phyloP scores from a whole-genome alignment of 768 basidiomycete genomes.

The Gymnopilus dilepis region DNA sequence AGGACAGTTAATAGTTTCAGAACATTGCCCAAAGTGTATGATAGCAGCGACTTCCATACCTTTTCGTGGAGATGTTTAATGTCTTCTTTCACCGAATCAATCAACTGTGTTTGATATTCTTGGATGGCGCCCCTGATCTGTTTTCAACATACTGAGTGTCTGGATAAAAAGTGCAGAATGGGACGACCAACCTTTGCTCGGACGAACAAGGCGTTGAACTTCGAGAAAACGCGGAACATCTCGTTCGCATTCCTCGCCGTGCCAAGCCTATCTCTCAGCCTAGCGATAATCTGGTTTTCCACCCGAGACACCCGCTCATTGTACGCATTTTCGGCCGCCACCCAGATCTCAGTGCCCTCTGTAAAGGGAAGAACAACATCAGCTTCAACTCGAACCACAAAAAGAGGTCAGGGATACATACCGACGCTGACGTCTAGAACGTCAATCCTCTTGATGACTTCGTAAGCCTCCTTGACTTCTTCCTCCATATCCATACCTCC shows the following conservation, averaged over 20 bases:
- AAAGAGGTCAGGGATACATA: conserved; percentile 40
- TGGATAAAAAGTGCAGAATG: not conserved
- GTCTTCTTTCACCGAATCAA: conserved; percentile 98
- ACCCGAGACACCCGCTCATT: conserved; percentile 97
- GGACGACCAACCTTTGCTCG: conserved; percentile 78
- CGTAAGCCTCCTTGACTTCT: conserved; percentile 95
- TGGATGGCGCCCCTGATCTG: conserved; percentile 98
- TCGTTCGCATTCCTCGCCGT: conserved; percentile 98
- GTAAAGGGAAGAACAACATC: conserved; percentile 9
- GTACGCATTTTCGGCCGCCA: conserved; percentile 95
- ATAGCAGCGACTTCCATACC: conserved; percentile 39
- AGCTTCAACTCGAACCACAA: not conserved
- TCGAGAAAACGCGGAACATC: conserved; percentile 99
- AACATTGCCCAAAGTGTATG: not conserved
- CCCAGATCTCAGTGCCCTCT: conserved; percentile 99
- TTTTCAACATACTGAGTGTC: not conserved
- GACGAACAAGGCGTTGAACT: conserved; percentile 97
- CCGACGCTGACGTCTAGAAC: conserved; percentile 93
- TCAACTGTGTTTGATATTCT: conserved; percentile 98
- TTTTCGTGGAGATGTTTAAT: conserved; percentile 96
- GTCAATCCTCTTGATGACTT: conserved; percentile 96
- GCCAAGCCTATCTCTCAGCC: conserved; percentile 88
- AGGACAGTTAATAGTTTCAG: not conserved
- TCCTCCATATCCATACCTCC: conserved; percentile 98
- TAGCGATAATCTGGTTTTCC: conserved; percentile 97